Evolutionary conservation across 2,329 filamentous ascomycete genomes (phyloP), one percentile per base, ranked within the genome.

Genomic region (Bisporella sp.): DNA sequence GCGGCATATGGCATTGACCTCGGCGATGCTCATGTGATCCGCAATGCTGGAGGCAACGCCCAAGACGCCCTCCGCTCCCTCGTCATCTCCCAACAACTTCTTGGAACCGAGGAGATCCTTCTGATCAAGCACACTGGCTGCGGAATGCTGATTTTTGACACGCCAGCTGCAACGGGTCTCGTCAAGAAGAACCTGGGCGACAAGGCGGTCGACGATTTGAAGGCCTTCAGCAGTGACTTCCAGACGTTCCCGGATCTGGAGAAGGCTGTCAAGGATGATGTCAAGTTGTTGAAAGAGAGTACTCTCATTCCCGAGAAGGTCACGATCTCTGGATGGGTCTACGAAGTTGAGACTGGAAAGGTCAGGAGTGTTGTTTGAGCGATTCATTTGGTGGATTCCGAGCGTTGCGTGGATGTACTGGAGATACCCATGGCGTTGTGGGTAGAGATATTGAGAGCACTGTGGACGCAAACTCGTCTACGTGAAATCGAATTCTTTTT

Each of bases 21-120:
- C 13, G 87, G 88, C 40, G 85, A 90, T 56, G 88, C 87, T 0
- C 87, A 93, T 66, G 79, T 90, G 32, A 84, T 90, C 53, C 81
- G 87, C 52, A 91, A 90, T 57, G 85, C 83, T 7, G 84, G 84
- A 3, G 86, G 73, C 1, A 81, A 77, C 12, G 83, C 79, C 1
- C 69, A 73, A 37, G 87, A 92, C 50, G 85, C 83, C 0, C 73
- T 91, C 6, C 82, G 88, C 46, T 87, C 81, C 21, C 77, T 93
- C 50, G 67, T 92, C 54, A 89, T 93, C 61, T 90, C 85, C 0
- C 76, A 93, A 68, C 87, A 92, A 65, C 73, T 92, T 6, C 76
- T 93, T 0, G 86, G 84, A 6, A 93, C 88, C 0, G 74, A 76
- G 1, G 87, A 92, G 66, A 82, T 93, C 46, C 66, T 91, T 13